Evolutionary conservation across 441 rosid species (phyloP).

Genomic region (Corymbia calophylla): DNA sequence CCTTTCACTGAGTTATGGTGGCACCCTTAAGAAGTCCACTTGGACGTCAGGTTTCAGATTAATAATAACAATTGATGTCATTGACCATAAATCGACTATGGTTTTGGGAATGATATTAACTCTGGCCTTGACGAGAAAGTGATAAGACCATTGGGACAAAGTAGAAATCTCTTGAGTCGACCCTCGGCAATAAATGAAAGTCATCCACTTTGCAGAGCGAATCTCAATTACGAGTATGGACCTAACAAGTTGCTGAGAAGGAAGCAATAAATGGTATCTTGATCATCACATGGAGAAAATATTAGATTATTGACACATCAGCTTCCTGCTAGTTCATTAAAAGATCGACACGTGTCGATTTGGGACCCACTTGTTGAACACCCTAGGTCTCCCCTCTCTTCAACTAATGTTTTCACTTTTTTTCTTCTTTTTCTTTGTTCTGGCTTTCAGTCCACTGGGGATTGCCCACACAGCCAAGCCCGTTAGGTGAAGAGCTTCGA

Average conservation of each 20-base stretch:
- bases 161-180: not conserved
- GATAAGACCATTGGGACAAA: not conserved
- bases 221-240: not conserved
- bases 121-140: not conserved
- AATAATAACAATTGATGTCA: not conserved
- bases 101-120: not conserved
- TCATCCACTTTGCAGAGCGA: not conserved
- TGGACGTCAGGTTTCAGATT: not conserved
- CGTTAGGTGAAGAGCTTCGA: too few relatives aligned
- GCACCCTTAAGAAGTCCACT: not conserved
- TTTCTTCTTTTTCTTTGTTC: too few relatives aligned
- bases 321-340: too few relatives aligned
- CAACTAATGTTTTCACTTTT: too few relatives aligned
- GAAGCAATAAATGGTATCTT: not conserved
- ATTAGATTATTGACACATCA: too few relatives aligned
- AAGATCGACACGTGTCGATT: too few relatives aligned
- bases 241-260: not conserved
- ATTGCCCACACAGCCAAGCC: too few relatives aligned
- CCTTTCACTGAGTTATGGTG: not conserved
- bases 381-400: too few relatives aligned
- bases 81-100: not conserved
- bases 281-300: too few relatives aligned
- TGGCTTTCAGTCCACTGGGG: too few relatives aligned
- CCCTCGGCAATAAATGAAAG: not conserved
- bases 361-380: too few relatives aligned